Evolutionary conservation across 805 yeast genomes (phyloP), one percentile per base, ranked within the genome.

Genomic region (Metschnikowia rubicola): DNA sequence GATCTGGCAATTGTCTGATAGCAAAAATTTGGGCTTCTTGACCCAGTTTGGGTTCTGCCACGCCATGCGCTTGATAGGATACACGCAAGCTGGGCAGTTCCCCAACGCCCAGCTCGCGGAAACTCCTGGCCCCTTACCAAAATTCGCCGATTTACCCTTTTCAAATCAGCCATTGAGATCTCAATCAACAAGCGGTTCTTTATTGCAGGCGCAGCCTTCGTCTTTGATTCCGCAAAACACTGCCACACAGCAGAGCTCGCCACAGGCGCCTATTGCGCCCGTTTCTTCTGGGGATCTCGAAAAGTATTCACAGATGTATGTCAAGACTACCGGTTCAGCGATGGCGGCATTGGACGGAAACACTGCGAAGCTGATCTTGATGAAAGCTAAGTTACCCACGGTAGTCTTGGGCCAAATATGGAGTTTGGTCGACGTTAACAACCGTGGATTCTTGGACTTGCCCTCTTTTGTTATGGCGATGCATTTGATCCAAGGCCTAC

Each of bases 1-100:
- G 66, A 84, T 94, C 53, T 94, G 99, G 99, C 91, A 87, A 64
- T 64, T 86, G 32, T 90, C 96, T n/a, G 99, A 94, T 67, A 78
- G 80, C n/a, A 83, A 81, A 49, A 89, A 89, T 68, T 76, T 82
- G 53, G 99, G 99, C 0, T 86, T 84, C 60, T 73, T 94, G 53
- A 85, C 84, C 56, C 88, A 84, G 61, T 74, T 78, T 47, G 92
- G 91, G 26, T 94, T 94, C 66, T 80, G 86, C 52, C 78, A 82
- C 44, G 96, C 97, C 17, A 77, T 94, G 81, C 80, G 99, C 63
- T 72, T 89, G 55, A 87, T 94, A 59, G 96, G 95, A 28, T 87
- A 88, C 62, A 83, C 88, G 38, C 98, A 94, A 70, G 65, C 74
- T 9, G 95, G 96, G 26, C 76, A 77, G 3, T 70, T 75, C 48